Percentiles rank a stretch among this genome's conserved stretches.
Conservation (phyloP, 2,329 filamentous ascomycete genomes). For the Pseudogymnoascus sp. region DNA sequence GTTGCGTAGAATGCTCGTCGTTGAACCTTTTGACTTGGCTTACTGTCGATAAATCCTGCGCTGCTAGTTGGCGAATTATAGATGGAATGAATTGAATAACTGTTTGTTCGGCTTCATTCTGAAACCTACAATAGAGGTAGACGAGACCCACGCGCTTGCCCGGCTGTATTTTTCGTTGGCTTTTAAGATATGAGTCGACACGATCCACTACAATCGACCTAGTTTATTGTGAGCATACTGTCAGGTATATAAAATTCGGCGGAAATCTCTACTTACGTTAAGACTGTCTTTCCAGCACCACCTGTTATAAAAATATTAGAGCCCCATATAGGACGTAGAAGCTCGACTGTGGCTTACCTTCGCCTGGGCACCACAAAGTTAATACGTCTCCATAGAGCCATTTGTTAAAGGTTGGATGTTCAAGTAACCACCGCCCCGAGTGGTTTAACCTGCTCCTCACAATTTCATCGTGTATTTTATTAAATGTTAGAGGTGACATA, state of each 20-base stretch:
- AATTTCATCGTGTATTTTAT: background rate
- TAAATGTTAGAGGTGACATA: background rate
- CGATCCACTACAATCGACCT: background rate
- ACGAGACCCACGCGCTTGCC: background rate
- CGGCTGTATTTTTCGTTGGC: background rate
- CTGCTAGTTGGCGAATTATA: background rate
- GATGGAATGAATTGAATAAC: background rate
- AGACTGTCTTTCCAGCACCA: background rate
- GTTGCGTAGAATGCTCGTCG: background rate
- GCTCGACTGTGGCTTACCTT: background rate
- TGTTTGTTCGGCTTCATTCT: background rate
- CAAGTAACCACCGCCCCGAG: background rate
- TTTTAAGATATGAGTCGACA: background rate
- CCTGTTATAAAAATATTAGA: background rate
- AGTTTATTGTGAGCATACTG: background rate
- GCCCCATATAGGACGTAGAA: background rate
- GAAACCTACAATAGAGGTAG: background rate
- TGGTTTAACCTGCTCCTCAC: background rate
- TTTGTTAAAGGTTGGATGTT: background rate
- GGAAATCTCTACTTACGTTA: background rate
- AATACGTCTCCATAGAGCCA: background rate
- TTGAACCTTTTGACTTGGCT: background rate
- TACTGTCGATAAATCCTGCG: background rate
- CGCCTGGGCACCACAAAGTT: background rate
- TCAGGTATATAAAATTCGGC: background rate